These are phyloP conservation scores for Xylaria sp. DNA, from an alignment of 2,329 filamentous ascomycete species.

Conservation along the genomic window DNA sequence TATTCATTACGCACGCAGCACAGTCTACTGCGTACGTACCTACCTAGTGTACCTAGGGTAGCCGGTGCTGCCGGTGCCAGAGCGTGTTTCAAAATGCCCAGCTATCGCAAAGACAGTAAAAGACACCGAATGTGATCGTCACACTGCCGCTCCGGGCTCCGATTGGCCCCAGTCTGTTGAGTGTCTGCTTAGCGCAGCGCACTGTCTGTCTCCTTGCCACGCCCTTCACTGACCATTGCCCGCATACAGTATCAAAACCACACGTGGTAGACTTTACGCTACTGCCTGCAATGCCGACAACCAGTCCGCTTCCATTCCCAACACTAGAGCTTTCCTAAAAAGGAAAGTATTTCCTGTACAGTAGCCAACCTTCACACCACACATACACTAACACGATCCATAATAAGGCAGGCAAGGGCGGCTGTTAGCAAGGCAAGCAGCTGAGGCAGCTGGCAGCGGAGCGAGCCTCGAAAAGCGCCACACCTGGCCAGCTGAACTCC, in stretches of 20 bases:
- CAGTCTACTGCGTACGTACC: background rate
- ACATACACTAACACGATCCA: background rate
- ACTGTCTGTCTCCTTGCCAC: conserved; percentile 6
- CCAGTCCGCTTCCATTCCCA: conserved; percentile 7
- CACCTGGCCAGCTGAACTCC: conserved; percentile 19
- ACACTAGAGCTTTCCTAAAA: conserved; percentile 13
- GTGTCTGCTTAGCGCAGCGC: background rate
- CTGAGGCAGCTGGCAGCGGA: conserved; percentile 24
- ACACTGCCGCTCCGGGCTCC: conserved; percentile 25
- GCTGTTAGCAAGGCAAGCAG: conserved; percentile 21
- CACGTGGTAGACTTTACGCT: background rate
- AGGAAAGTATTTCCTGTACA: conserved; percentile 26
- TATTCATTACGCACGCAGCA: too few relatives aligned
- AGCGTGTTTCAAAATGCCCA: conserved; percentile 28
- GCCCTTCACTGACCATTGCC: background rate
- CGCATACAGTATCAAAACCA: conserved; percentile 11
- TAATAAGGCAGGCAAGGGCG: background rate
- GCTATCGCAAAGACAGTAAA: conserved; percentile 33
- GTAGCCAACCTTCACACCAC: background rate
- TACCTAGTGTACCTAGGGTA: too few relatives aligned
- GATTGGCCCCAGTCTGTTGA: conserved; percentile 21
- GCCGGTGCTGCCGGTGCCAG: conserved; percentile 23
- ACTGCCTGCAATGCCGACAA: background rate
- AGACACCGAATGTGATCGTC: conserved; percentile 31
- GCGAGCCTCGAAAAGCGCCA: conserved; percentile 22